phyloP scores from a whole-genome alignment of 768 basidiomycete genomes.

The Mycena epipterygia region DNA sequence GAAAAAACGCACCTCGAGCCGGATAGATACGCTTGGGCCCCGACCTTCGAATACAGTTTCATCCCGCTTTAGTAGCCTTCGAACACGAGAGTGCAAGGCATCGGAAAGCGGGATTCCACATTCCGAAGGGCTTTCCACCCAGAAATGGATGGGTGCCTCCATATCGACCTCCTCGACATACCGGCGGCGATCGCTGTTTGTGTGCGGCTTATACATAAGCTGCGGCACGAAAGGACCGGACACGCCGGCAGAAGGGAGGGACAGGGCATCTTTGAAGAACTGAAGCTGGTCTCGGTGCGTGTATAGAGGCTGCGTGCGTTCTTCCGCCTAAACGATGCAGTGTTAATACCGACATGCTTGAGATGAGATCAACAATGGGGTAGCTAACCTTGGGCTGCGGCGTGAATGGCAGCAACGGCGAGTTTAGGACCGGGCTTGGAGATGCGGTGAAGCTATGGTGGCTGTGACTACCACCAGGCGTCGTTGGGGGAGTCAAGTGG shows the following conservation, averaged over 20 bases:
- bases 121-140: conserved; percentile 63
- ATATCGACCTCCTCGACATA: conserved; percentile 81
- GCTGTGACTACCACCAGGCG: conserved; percentile 27
- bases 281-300: conserved; percentile 60
- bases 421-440: conserved; percentile 28
- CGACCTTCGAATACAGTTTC: conserved; percentile 78
- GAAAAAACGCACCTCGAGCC: conserved; percentile 69
- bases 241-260: conserved; percentile 50
- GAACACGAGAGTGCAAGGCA: conserved; percentile 71
- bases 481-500: conserved; percentile 29
- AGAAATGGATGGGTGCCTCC: conserved; percentile 76
- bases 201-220: conserved; percentile 80
- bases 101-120: conserved; percentile 76
- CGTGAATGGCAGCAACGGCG: conserved; percentile 15
- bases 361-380: conserved; percentile 2
- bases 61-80: conserved; percentile 68
- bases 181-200: conserved; percentile 80
- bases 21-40: conserved; percentile 85
- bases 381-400: conserved; percentile 30
- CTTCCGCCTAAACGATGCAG: conserved; percentile 40
- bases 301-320: conserved; percentile 42
- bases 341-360: conserved; percentile 4
- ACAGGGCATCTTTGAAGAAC: conserved; percentile 58
- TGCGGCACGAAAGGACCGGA: conserved; percentile 76
- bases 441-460: conserved; percentile 26